Percentiles rank a stretch among this genome's conserved stretches.
These are phyloP conservation scores for Poronia punctata DNA, from an alignment of 495 filamentous ascomycete species.

Conservation along the genomic window DNA sequence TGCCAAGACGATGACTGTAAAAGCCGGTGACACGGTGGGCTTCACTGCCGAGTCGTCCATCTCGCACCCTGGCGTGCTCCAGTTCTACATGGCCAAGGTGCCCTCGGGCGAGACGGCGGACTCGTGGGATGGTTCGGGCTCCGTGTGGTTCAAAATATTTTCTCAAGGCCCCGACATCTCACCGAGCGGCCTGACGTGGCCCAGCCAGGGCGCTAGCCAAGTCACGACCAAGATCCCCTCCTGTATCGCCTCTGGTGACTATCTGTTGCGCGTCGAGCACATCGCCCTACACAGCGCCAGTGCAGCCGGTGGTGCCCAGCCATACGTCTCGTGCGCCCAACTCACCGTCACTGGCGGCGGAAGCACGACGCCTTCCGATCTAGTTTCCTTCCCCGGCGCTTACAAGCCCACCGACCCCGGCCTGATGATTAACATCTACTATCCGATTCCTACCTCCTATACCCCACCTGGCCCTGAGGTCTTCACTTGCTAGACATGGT, in stretches of 20 bases:
- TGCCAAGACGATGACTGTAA: conserved; percentile 31
- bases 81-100: conserved; percentile 40
- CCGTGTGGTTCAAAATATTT: conserved; percentile 44
- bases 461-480: conserved; percentile 40
- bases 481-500: conserved; percentile 32
- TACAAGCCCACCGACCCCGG: conserved; percentile 29
- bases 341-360: conserved; percentile 28
- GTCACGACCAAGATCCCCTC: conserved; percentile 41
- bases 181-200: conserved; percentile 30
- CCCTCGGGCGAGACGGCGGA: conserved; percentile 32
- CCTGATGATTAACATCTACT: conserved; percentile 32
- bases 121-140: conserved; percentile 38
- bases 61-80: conserved; percentile 35
- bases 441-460: conserved; percentile 30
- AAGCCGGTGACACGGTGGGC: conserved; percentile 34
- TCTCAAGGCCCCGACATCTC: conserved; percentile 32
- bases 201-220: conserved; percentile 24
- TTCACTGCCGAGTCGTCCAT: conserved; percentile 35
- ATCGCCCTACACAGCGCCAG: conserved; percentile 45
- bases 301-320: conserved; percentile 39
- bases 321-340: conserved; percentile 38
- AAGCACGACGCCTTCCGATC: conserved; percentile 20
- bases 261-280: conserved; percentile 54
- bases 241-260: conserved; percentile 44
- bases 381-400: conserved; percentile 29